phyloP scores from a whole-genome alignment of 306 rosid genomes.

The Ziziphus jujuba region DNA sequence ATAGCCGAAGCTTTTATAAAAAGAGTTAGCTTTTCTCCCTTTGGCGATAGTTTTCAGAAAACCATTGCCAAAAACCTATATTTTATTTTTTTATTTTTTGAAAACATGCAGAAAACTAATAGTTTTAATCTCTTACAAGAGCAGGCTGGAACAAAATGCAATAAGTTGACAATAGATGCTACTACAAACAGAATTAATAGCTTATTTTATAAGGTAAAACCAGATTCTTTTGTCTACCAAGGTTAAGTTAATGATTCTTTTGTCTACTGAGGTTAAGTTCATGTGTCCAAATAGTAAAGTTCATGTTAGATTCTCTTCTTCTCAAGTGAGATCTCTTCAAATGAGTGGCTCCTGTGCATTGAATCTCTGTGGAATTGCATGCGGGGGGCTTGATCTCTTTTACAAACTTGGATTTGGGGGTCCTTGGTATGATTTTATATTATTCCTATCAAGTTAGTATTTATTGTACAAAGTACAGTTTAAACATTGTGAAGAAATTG shows the following conservation, averaged over 20 bases:
- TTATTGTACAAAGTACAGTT: too few species aligned
- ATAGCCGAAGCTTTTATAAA: too few species aligned
- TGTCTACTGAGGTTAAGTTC: too few species aligned
- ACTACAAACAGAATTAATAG: constrained; percentile 63
- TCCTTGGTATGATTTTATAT: constrained; percentile 68
- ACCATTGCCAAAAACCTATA: too few species aligned
- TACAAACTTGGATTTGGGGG: constrained; percentile 82
- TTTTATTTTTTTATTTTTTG: too few species aligned
- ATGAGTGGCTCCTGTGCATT: constrained; percentile 93
- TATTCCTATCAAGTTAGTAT: neutral
- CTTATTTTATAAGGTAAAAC: constrained; percentile 79
- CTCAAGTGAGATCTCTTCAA: constrained; percentile 89
- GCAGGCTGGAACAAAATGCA: constrained; percentile 87
- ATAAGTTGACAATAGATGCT: constrained; percentile 64
- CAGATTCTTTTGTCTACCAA: constrained; percentile 13
- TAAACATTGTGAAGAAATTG: constrained; percentile 17
- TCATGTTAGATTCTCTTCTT: constrained; percentile 18
- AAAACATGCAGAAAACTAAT: constrained; percentile 22
- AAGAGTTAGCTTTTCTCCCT: too few species aligned
- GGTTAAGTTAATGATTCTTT: constrained; percentile 17
- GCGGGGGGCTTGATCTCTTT: constrained; percentile 88
- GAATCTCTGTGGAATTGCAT: constrained; percentile 94
- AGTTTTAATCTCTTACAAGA: constrained; percentile 32
- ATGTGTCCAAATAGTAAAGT: constrained; percentile 18
- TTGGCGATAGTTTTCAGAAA: too few species aligned